These are phyloP conservation scores for Canna indica DNA, from an alignment of 176 grass and related monocot genomes.

Conservation along the genomic window DNA sequence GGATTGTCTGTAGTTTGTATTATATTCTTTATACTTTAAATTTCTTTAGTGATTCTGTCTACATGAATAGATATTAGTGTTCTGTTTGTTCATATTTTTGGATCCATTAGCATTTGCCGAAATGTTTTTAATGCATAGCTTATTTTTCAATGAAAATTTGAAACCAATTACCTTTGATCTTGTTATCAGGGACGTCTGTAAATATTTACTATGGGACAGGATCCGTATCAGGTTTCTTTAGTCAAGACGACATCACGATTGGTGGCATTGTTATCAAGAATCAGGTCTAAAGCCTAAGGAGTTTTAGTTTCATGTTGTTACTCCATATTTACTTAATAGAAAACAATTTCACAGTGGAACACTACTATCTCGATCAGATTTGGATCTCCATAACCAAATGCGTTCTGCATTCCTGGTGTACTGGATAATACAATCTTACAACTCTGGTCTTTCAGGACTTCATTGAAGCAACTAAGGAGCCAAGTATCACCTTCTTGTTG, in stretches of 20 bases:
- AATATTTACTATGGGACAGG: constrained; percentile 88
- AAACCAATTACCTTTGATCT: background rate
- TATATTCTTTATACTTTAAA: background rate
- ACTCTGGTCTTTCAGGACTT: constrained; percentile 41
- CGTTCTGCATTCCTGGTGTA: background rate
- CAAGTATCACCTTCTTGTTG: constrained; percentile 69
- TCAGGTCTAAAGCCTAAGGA: constrained; percentile 52
- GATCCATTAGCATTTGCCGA: background rate
- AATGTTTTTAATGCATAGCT: background rate
- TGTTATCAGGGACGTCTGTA: constrained; percentile 56
- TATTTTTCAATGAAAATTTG: background rate
- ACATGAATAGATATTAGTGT: no score
- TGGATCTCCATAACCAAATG: background rate
- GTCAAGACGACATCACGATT: constrained; percentile 56
- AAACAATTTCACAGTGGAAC: no score
- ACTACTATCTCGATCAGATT: background rate
- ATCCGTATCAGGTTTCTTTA: constrained; percentile 78
- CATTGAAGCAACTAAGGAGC: constrained; percentile 89
- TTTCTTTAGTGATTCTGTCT: no score
- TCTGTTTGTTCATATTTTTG: background rate
- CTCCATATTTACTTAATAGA: no score
- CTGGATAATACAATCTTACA: background rate
- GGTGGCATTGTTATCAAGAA: constrained; percentile 59
- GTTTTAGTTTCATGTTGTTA: background rate
- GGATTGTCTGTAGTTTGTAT: no score